Percentiles rank a stretch among this genome's conserved stretches.
Conservation (phyloP, 345 rosid genomes). For the Passiflora organensis region DNA sequence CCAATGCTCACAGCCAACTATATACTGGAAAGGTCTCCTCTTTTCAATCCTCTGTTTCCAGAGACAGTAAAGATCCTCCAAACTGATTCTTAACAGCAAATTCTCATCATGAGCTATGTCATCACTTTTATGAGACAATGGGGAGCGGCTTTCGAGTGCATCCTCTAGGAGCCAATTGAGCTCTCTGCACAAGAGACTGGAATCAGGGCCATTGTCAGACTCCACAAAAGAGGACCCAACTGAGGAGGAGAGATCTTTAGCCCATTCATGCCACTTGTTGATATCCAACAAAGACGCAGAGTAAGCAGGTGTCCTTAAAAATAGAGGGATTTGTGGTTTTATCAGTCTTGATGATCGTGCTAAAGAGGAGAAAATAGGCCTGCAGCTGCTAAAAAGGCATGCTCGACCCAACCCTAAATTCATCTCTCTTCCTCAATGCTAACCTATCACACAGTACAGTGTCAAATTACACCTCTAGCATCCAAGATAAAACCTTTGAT, state of each 20-base stretch:
- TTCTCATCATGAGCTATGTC: neutral
- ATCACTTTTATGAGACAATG: neutral
- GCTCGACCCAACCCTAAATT: constrained; percentile 6
- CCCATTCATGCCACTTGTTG: constrained; percentile 76
- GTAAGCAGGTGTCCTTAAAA: constrained; percentile 43
- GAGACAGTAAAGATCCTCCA: constrained; percentile 55
- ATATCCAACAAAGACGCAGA: constrained; percentile 44
- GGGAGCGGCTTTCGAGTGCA: constrained; percentile 38
- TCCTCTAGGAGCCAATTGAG: constrained; percentile 82
- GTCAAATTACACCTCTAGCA: neutral
- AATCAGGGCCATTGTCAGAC: constrained; percentile 58
- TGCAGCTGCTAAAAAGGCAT: neutral
- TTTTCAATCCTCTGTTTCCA: constrained; percentile 84
- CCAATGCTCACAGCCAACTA: constrained; percentile 95
- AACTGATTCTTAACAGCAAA: constrained; percentile 33
- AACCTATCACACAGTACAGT: constrained; percentile 2
- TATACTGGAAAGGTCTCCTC: constrained; percentile 81
- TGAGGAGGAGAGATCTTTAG: constrained; percentile 50
- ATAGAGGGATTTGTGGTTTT: constrained; percentile 48
- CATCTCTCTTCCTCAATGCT: constrained; percentile 7
- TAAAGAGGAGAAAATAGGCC: constrained; percentile 18
- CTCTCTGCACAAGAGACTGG: constrained; percentile 55
- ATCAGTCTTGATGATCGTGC: constrained; percentile 1
- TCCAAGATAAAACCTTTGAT: too few species aligned
- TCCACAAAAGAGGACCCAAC: constrained; percentile 45